phyloP scores from a whole-genome alignment of 2,329 filamentous ascomycete species.

The Aspergillus pseudoterreus region DNA sequence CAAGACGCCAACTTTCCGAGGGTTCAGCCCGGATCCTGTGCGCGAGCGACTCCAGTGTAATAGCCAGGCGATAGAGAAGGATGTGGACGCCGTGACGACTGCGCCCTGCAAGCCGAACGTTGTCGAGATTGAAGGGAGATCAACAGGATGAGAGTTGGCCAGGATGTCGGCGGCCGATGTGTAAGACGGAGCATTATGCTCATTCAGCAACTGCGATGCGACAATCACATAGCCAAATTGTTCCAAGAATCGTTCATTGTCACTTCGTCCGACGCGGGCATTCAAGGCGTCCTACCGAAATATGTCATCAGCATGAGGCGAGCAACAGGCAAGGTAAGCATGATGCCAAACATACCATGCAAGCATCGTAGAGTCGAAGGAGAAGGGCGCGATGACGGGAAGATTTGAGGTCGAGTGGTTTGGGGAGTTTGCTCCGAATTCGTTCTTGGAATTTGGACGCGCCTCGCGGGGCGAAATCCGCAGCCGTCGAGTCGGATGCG shows the following conservation, averaged over 20 bases:
- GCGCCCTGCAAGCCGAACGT: conserved; percentile 63
- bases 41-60: conserved; percentile 67
- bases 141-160: conserved; percentile 26
- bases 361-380: conserved; percentile 43
- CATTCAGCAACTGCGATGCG: conserved; percentile 81
- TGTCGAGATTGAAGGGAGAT: conserved; percentile 34
- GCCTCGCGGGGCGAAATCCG: conserved; percentile 50
- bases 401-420: conserved; percentile 40
- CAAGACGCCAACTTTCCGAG: conserved; percentile 37
- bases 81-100: conserved; percentile 59
- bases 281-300: conserved; percentile 30
- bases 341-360: conserved; percentile 39
- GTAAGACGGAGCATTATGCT: conserved; percentile 45
- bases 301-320: neutral
- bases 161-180: conserved; percentile 34
- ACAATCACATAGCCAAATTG: conserved; percentile 92
- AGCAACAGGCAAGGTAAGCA: neutral
- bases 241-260: conserved; percentile 83
- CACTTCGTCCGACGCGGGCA: conserved; percentile 61
- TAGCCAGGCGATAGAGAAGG: conserved; percentile 62
- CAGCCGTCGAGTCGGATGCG: conserved; percentile 23
- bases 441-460: conserved; percentile 47
- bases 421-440: conserved; percentile 48
- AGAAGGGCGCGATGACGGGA: conserved; percentile 30
- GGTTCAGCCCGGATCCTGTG: conserved; percentile 43